Base-by-base conservation (phyloP, 2,329 filamentous ascomycete species). In the Arthrobotrys musiformis region DNA sequence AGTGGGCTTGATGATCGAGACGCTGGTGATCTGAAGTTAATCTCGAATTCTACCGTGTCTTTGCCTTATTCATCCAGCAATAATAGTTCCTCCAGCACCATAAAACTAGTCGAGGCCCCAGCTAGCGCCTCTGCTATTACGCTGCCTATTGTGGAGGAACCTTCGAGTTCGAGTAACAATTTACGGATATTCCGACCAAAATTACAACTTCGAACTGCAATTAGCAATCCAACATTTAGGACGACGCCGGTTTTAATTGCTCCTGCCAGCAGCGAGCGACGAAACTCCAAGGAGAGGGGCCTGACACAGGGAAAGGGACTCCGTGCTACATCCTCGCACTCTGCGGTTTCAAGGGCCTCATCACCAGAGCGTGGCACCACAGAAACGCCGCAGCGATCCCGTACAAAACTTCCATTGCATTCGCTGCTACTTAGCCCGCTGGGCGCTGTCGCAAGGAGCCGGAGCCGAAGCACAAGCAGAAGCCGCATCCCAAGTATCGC, bases 111-210 rank as follows among this genome's bases (percentile, higher is more conserved):
- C 19, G 56, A 42, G 5, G n/a, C 67, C 52, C 46, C 52, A 15
- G 40, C 40, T 30, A n/a, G 24, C 15, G 8, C 28, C 9, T 17
- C 24, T 15, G 19, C n/a, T 5, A 4, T 19, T 24, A 15, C 13
- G 6, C 17, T 35, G 26, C 4, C 56, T 46, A 13, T 61, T 66
- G 28, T 15, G n/a, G 62, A 54, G 35, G 54, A 63, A 40, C 24
- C 52, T 56, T 48, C 69, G 6, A 46, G 22, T 56, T 48, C 69
- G 6, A 46, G 22, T 22, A 40, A 19, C 7, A 60, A 40, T 35
- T n/a, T 40, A 42, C 70, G 70, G 30, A 62, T 62, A 75, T 44
- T 50, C 44, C 56, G 72, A 40, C 72, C 72, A n/a, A 76, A 60
- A 40, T 64, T 76, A 28, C 72, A 70, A 52, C 63, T 76, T 48